Evolutionary conservation across 768 basidiomycete genomes (phyloP).

Genomic region (Termitomyces sp.): DNA sequence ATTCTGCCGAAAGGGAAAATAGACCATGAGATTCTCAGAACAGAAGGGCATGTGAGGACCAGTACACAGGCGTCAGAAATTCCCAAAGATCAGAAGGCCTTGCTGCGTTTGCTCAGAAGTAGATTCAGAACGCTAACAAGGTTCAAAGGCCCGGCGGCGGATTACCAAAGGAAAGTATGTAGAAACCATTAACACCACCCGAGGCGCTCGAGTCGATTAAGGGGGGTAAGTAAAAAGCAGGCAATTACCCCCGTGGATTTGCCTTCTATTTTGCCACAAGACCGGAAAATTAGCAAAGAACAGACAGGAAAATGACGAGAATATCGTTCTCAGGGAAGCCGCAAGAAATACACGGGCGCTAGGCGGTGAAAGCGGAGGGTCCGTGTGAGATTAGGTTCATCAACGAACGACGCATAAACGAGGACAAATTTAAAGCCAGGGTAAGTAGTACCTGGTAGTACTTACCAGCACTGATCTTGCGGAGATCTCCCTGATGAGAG

Average conservation of each 20-base stretch:
- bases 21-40: too few relatives aligned
- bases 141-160: slow-evolving; percentile 6
- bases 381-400: not conserved
- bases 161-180: not conserved
- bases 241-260: too few relatives aligned
- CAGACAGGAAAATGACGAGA: not conserved
- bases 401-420: not conserved
- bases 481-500: slow-evolving; percentile 8
- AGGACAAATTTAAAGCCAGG: not conserved
- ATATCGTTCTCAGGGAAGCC: not conserved
- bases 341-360: not conserved
- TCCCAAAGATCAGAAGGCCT: slow-evolving; percentile 7
- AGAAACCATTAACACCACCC: not conserved
- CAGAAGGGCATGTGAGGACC: not conserved
- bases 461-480: too few relatives aligned
- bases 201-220: slow-evolving; percentile 8
- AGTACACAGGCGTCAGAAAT: not conserved
- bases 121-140: not conserved
- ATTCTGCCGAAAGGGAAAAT: too few relatives aligned
- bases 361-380: slow-evolving; percentile 13
- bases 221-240: too few relatives aligned
- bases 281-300: slow-evolving; percentile 9
- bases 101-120: slow-evolving; percentile 3
- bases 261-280: not conserved
- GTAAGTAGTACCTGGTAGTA: too few relatives aligned